Evolutionary conservation across 352 stramenopile genomes (phyloP), one percentile per base, ranked within the genome.

Genomic region (Aphanomyces euteiches): DNA sequence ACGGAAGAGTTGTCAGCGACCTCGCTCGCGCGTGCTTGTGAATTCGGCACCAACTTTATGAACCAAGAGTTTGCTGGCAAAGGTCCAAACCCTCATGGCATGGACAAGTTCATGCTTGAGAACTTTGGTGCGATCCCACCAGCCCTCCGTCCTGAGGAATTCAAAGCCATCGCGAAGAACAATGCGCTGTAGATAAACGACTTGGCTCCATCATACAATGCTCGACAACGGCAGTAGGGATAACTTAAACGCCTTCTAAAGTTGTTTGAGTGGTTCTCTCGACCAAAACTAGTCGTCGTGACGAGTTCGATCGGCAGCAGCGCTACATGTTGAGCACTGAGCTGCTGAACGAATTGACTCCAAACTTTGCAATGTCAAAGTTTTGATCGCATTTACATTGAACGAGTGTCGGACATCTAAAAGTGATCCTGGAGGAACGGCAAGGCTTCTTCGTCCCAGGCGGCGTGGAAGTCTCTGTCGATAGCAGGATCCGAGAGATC

Each of bases 41-140:
- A 50, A n/a, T 50, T 50, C 17, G 43, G 43, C 43, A n/a, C 43
- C 10, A 50, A 50, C 43, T 50, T 50, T 50, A n/a, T 50, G 17
- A 50, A 50, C 43, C 43, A 50, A 50, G 43, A 50, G 17, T 50
- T 50, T 50, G 43, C 43, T 12, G 17, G 10, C 43, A 50, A 50
- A n/a, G 43, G 17, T n/a, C 28, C 28, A 28, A 50, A 1, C 10
- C 10, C 10, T 12, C 43, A 50, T 2, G 43, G 17, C 1, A 12
- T 50, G 10, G 43, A 50, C 43, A 50, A 50, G 43, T 50, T 50
- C 17, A n/a, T 50, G 17, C 43, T 50, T n/a, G 43, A 50, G 43
- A 50, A 50, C 43, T 50, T 50, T n/a, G 43, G 43, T 50, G 17
- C 43, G 10, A 50, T 50, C 1, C 43, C 43, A 12, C 43, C 10